Percentiles rank a stretch among this genome's conserved stretches.
Conservation (phyloP, 768 basidiomycete genomes). For the Pulveroboletus sp. region DNA sequence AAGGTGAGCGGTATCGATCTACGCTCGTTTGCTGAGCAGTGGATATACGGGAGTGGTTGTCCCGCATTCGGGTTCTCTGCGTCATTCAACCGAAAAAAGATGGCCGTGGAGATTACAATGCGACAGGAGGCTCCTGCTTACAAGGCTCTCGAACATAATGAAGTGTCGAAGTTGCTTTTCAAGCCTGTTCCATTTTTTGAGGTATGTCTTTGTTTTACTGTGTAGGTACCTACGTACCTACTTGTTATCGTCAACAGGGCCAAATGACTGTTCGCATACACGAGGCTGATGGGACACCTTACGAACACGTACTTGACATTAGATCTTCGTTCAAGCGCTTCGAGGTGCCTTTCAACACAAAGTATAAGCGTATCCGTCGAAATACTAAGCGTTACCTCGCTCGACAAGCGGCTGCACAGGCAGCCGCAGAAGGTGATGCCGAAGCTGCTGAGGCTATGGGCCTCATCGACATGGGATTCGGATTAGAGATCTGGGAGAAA, state of each 20-base stretch:
- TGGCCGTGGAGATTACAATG: constrained; percentile 96
- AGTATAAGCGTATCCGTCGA: constrained; percentile 92
- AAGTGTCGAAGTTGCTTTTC: constrained; percentile 58
- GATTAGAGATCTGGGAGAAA: constrained; percentile 93
- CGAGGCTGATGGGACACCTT: constrained; percentile 98
- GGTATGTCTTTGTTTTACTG: constrained; percentile 36
- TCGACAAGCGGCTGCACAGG: constrained; percentile 87
- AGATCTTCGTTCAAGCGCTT: constrained; percentile 85
- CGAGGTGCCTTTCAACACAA: constrained; percentile 97
- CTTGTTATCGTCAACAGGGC: constrained; percentile 47
- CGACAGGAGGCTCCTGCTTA: constrained; percentile 81
- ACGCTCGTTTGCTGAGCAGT: constrained; percentile 92
- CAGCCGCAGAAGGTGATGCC: constrained; percentile 85
- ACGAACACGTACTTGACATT: constrained; percentile 96
- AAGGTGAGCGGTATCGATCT: constrained; percentile 92
- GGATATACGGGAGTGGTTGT: constrained; percentile 97
- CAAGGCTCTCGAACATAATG: constrained; percentile 59
- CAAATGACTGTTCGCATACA: constrained; percentile 99
- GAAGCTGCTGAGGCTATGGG: constrained; percentile 93
- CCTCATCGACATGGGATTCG: constrained; percentile 92
- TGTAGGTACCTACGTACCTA: not conserved
- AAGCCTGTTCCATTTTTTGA: constrained; percentile 91
- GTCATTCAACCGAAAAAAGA: constrained; percentile 94
- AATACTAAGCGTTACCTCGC: constrained; percentile 96
- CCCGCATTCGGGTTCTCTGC: constrained; percentile 88